Conservation (phyloP, 352 stramenopile species). For the Globisporangium viniferum region DNA sequence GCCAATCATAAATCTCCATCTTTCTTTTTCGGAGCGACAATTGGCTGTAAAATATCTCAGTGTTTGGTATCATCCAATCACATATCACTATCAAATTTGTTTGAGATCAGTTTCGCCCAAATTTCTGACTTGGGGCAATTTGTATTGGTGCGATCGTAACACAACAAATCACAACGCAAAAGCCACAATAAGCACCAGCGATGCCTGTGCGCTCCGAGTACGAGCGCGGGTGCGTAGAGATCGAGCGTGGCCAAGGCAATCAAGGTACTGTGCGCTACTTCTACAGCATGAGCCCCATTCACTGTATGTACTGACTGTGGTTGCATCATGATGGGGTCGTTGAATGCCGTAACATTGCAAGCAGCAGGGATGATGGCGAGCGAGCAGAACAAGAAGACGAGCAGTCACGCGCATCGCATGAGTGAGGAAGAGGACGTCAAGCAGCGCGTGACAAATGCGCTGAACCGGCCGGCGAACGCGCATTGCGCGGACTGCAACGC, state of each 20-base stretch:
- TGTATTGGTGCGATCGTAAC: neutral
- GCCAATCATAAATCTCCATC: neutral
- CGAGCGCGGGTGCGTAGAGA: neutral
- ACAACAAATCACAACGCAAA: neutral
- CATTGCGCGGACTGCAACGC: slow-evolving; percentile 68
- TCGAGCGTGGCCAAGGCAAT: neutral
- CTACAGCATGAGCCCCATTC: neutral
- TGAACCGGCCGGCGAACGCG: slow-evolving; percentile 54
- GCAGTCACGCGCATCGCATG: neutral
- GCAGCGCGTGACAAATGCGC: slow-evolving; percentile 33
- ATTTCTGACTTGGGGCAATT: slow-evolving; percentile 1
- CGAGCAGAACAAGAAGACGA: neutral
- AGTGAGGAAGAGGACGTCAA: slow-evolving; percentile 15
- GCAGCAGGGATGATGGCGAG: slow-evolving; percentile 5
- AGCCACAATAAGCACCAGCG: neutral
- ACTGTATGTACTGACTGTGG: no score
- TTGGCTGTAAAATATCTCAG: neutral
- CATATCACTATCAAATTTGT: neutral
- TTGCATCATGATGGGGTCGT: no score
- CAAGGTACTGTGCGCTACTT: neutral
- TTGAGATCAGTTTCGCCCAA: neutral
- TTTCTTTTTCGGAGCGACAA: no score
- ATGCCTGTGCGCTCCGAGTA: neutral
- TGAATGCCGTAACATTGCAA: no score
- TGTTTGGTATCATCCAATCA: neutral